These are phyloP conservation scores for Lentinula edodes DNA, from an alignment of 768 basidiomycete species.

Conservation along the genomic window DNA sequence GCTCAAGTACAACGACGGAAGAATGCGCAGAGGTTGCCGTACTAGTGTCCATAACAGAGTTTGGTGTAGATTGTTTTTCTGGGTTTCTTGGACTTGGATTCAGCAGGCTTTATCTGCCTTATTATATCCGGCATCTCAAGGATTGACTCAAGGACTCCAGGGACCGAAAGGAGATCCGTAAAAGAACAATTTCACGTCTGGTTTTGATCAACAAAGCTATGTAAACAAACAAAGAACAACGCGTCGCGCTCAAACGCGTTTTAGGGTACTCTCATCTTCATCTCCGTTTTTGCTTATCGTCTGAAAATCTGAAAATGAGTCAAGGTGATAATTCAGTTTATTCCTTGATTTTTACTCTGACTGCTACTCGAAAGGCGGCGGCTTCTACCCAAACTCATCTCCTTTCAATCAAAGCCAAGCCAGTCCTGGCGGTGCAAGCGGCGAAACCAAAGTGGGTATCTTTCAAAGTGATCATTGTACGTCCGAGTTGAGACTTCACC, in stretches of 20 bases:
- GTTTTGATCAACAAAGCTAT: background rate
- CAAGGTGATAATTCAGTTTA: background rate
- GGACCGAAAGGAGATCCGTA: background rate
- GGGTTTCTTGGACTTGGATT: too few relatives aligned
- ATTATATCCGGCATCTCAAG: too few relatives aligned
- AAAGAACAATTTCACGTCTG: too few relatives aligned
- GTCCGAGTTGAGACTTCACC: background rate
- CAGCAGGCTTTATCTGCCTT: too few relatives aligned
- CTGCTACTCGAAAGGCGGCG: background rate
- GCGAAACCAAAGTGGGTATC: background rate
- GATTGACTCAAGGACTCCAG: too few relatives aligned
- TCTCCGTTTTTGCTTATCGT: background rate
- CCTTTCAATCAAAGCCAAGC: slow-evolving; percentile 1
- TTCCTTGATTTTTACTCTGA: background rate
- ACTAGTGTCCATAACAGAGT: background rate
- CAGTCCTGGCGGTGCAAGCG: slow-evolving; percentile 2
- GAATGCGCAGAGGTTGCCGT: background rate
- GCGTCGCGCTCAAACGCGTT: background rate
- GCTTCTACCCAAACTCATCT: background rate
- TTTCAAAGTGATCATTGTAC: too few relatives aligned
- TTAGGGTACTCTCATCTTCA: background rate
- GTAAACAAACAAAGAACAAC: background rate
- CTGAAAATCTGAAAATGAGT: background rate
- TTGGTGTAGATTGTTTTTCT: background rate
- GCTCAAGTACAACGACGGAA: background rate